Base-by-base conservation (phyloP, 805 yeast genomes). In the Candida quercuum region DNA sequence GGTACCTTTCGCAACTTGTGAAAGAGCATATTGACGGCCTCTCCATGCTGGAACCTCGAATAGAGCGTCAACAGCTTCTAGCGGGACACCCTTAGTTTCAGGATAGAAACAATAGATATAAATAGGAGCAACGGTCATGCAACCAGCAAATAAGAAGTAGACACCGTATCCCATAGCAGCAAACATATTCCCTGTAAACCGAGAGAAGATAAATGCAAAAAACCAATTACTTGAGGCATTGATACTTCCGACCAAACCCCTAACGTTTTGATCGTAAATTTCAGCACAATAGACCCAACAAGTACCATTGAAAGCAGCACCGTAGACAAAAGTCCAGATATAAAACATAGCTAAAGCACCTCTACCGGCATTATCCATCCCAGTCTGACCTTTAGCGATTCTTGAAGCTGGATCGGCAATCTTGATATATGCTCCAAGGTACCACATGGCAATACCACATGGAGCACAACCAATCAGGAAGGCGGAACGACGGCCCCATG, bases 71-170 rank as follows among this genome's bases (percentile, higher is more conserved):
- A 68, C 64, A 37, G 64, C 68, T 43, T 69, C 75, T 48, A 69
- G 59, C 14, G 69, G 57, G 30, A 71, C 56, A 6, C 72, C 74
- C 34, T 61, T 57, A 6, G 73, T 67, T 43, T 70, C 74, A 7
- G 74, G 75, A 41, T 60, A 66, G 31, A 66, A 56, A 39, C 64
- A 53, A 43, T 56, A 65, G n/a, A 63, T 51, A 17, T 59, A 28
- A 10, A 46, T 6, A 5, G 49, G 48, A 4, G 36, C 40, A 2
- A 43, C 20, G 3, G 46, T 32, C 49, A 45, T 45, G 20, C 41
- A 40, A 9, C 40, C 35, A 5, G 49, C 47, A 32, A 46, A 46
- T 54, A 68, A 31, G 35, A 42, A 42, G 32, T 42, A 47, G n/a
- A 42, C 45, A 7, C 44, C 49, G 15, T 35, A 45, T 6, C 36